Base-by-base conservation (phyloP, 2,329 filamentous ascomycete genomes). In the Pyrenophora tritici-repentis region DNA sequence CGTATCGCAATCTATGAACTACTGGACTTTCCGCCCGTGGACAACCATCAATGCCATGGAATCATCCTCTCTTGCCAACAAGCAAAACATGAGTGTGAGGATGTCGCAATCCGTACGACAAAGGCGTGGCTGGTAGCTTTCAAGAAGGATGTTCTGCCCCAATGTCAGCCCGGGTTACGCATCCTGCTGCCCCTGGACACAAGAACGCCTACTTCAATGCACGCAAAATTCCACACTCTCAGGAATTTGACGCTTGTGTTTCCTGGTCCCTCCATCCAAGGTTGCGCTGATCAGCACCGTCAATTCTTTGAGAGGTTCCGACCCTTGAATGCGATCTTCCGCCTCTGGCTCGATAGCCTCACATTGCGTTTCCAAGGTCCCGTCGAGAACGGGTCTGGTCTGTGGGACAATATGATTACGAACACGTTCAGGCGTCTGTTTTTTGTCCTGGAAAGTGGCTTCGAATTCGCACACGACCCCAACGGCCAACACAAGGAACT, bases 391-490 rank as follows among this genome's bases (percentile, higher is more conserved):
- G 18, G 18, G 18, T n/a, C 14, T 20, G n/a, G 6, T 12, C 16
- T 5, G 12, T 17, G 10, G n/a, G 2, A 14, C 18, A 9, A 6
- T 22, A 17, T 0, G 17, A 7, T 12, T 20, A 7, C 29, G 10
- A 17, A 32, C 22, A 24, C 22, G 3, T 24, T 48, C 7, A 42
- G 16, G 24, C 39, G 33, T 13, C 39, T 49, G 13, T 22, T 43
- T 16, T 44, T 38, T 20, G 12, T 44, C 29, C 32, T 49, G 22
- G 39, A 49, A 16, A 42, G 24, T 12, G 33, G 47, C 16, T 12
- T 49, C 10, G 38, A 9, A 12, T 38, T 24, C 18, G 39, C 39
- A n/a, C 47, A 49, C 26, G 40, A 44, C 34, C 40, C 47, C 24
- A 33, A 22, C 17, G 33, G 46, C 9, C 46, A 37, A 18, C 13